Conservation (phyloP, 2,329 filamentous ascomycete genomes). For the Penicillium digitatum region DNA sequence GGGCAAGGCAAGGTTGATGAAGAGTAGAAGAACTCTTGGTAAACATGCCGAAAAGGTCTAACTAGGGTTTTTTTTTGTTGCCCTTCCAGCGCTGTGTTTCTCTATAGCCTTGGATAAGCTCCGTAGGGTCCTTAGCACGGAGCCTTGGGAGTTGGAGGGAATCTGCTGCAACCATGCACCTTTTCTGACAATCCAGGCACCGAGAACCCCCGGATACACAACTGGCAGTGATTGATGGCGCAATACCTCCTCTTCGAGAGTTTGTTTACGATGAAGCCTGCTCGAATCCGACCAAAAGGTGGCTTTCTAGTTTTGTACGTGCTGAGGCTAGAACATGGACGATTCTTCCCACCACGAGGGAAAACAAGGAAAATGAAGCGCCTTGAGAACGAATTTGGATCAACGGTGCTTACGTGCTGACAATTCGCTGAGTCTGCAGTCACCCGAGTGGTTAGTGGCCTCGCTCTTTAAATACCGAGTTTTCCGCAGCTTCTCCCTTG, state of each 20-base stretch:
- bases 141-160: background rate
- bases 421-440: background rate
- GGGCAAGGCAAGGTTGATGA: background rate
- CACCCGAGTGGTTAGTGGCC: background rate
- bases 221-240: background rate
- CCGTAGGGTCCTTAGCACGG: no score
- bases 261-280: background rate
- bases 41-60: background rate
- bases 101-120: background rate
- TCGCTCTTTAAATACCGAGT: background rate
- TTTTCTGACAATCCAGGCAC: background rate
- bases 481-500: background rate
- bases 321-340: background rate
- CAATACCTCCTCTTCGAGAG: background rate
- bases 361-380: background rate
- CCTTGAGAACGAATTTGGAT: background rate
- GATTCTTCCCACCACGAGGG: background rate
- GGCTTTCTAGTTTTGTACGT: background rate
- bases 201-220: background rate
- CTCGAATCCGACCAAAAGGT: background rate
- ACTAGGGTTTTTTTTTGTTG: background rate
- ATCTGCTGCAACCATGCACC: background rate
- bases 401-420: background rate
- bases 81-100: background rate
- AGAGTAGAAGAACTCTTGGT: background rate